Evolutionary conservation across 2,329 filamentous ascomycete genomes (phyloP), one percentile per base, ranked within the genome.

Genomic region (Huntiella moniliformis): DNA sequence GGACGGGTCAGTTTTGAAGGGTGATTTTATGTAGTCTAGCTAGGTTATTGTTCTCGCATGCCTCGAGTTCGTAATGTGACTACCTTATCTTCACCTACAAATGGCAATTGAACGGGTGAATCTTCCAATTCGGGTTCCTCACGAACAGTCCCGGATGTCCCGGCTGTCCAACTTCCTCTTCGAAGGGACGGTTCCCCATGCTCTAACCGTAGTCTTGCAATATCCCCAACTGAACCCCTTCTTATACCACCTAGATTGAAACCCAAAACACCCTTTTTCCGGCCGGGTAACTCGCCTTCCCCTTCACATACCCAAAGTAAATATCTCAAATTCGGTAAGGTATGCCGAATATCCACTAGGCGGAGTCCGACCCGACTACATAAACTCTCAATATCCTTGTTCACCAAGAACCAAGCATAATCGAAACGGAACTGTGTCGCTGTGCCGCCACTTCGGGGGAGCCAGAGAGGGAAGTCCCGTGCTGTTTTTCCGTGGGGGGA

Each of bases 321-420:
- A 54, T 94, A 95, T 59, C 94, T 93, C 7, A 98, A 66, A 56
- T 98, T 98, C 1, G 88, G 86, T 5, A 96, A 64, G 0, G 88
- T 93, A 54, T 96, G 85, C 4, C 91, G 74, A 13, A 95, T 85
- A 56, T 98, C 91, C 51, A 95, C 71, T 1, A 93, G 78, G 40
- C 79, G 77, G 10, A 95, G 65, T 0, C 80, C 80, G 52, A 86
- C 77, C 1, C 69, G 67, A 3, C 66, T 63, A 50, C 74, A 78
- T 3, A 79, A 64, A 0, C 68, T 62, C 54, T 96, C 87, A 47
- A 98, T 87, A 56, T 96, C 68, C 62, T 96, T 95, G 64, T 96
- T 96, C 11, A 98, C 70, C n/a, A 96, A 66, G 55, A 96, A 98
- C 57, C 94, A 91, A 8, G 71, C 91, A 59, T 96, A 98, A 55